Conservation (phyloP, 768 basidiomycete species). For the Podaxis sp. region DNA sequence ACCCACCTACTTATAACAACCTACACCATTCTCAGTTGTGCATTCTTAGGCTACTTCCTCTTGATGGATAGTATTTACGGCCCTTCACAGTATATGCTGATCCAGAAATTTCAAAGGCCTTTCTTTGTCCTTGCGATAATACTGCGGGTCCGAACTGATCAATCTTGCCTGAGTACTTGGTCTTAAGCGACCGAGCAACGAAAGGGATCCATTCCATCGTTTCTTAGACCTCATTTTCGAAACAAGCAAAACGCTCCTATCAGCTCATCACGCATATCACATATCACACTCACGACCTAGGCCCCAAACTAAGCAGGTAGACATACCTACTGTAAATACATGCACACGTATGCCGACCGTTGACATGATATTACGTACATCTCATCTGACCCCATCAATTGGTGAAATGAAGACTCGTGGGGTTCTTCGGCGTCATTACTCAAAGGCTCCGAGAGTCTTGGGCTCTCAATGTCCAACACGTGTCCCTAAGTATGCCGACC, state of each 20-base stretch:
- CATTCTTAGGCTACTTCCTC: neutral
- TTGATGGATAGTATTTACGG: neutral
- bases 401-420: neutral
- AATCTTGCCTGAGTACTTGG: neutral
- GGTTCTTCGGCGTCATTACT: neutral
- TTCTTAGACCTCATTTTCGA: neutral
- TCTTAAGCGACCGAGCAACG: neutral
- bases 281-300: too few species aligned
- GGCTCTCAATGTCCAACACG: too few species aligned
- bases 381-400: too few species aligned
- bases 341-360: too few species aligned
- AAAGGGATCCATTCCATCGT: neutral
- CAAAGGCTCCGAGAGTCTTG: neutral
- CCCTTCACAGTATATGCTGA: neutral
- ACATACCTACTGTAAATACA: too few species aligned
- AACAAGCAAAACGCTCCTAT: neutral
- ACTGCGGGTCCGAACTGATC: neutral
- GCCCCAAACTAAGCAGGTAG: too few species aligned
- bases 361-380: too few species aligned
- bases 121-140: neutral
- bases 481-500: too few species aligned
- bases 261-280: too few species aligned
- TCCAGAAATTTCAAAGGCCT: neutral
- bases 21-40: neutral
- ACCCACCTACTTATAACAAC: neutral